These are phyloP conservation scores for Drechslerella coelobrocha DNA, from an alignment of 2,329 filamentous ascomycete genomes.

Conservation along the genomic window DNA sequence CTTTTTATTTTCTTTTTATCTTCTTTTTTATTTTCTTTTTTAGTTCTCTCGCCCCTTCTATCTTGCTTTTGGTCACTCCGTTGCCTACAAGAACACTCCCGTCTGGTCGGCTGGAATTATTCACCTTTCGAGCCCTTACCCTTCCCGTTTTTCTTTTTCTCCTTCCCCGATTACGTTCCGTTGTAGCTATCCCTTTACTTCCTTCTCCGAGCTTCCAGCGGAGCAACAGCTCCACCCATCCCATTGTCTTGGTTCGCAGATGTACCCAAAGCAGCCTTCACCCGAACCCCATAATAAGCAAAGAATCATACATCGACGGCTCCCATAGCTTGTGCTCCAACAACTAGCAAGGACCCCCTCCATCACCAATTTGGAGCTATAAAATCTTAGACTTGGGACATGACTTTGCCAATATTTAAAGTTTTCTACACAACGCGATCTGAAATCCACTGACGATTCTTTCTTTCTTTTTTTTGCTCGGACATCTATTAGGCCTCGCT, in stretches of 20 bases:
- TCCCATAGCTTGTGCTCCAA: slow-evolving; percentile 42
- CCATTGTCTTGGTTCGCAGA: slow-evolving; percentile 36
- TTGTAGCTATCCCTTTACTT: slow-evolving; percentile 11
- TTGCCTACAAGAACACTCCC: slow-evolving; percentile 11
- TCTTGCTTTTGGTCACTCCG: slow-evolving; percentile 16
- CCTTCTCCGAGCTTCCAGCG: slow-evolving; percentile 10
- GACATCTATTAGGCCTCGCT: slow-evolving; percentile 22
- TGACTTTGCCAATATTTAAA: slow-evolving; percentile 43
- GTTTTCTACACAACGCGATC: slow-evolving; percentile 32
- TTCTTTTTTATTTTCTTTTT: slow-evolving; percentile 32
- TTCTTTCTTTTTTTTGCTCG: slow-evolving; percentile 13
- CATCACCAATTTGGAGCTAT: slow-evolving; percentile 26
- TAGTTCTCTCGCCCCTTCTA: slow-evolving; percentile 49
- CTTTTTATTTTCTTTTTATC: slow-evolving; percentile 45
- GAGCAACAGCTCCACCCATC: slow-evolving; percentile 21
- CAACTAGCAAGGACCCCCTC: slow-evolving; percentile 38
- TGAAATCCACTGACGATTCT: slow-evolving; percentile 24
- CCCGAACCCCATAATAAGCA: slow-evolving; percentile 27
- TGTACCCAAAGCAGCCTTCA: slow-evolving; percentile 32
- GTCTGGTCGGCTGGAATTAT: slow-evolving; percentile 45
- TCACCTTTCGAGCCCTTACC: slow-evolving; percentile 41
- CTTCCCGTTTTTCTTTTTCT: slow-evolving; percentile 30
- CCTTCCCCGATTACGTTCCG: not conserved
- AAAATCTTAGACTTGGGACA: slow-evolving; percentile 33
- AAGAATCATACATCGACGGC: slow-evolving; percentile 36